Percentiles rank a stretch among this genome's conserved stretches.
phyloP scores from a whole-genome alignment of 192 early-diverging fungal species.

The Coemansia sp. region DNA sequence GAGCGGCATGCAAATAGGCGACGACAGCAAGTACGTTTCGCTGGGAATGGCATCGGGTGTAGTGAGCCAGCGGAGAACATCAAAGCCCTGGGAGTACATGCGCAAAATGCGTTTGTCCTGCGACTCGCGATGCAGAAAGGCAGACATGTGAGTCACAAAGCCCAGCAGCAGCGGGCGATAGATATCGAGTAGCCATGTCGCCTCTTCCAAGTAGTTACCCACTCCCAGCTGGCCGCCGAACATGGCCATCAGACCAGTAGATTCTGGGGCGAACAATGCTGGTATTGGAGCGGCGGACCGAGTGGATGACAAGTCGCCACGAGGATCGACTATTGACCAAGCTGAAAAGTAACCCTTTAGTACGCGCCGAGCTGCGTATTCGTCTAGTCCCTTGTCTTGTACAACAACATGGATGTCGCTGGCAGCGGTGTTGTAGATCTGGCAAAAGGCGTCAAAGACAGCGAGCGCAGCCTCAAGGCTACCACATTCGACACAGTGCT shows the following conservation, averaged over 20 bases:
- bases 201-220: slow-evolving; percentile 82
- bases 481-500: slow-evolving; percentile 13
- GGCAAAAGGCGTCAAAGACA: slow-evolving; percentile 14
- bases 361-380: slow-evolving; percentile 15
- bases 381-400: slow-evolving; percentile 14
- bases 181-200: slow-evolving; percentile 69
- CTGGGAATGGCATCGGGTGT: slow-evolving; percentile 69
- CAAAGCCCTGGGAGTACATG: slow-evolving; percentile 67
- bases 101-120: slow-evolving; percentile 57
- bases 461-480: slow-evolving; percentile 3
- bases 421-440: background rate
- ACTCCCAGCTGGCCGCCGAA: slow-evolving; percentile 96
- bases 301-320: background rate
- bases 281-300: slow-evolving; percentile 3
- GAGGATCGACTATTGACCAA: slow-evolving; percentile 9
- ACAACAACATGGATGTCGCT: slow-evolving; percentile 22
- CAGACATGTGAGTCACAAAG: slow-evolving; percentile 75
- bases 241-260: slow-evolving; percentile 72
- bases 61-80: slow-evolving; percentile 81
- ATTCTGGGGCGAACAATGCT: slow-evolving; percentile 42
- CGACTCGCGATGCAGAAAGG: slow-evolving; percentile 62
- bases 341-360: slow-evolving; percentile 32
- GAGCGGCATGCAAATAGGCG: slow-evolving; percentile 78
- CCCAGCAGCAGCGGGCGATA: slow-evolving; percentile 73
- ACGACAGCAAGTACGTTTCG: slow-evolving; percentile 69